Evolutionary conservation across 345 rosid species (phyloP), one percentile per base, ranked within the genome.

Genomic region (Acer yangbiense): DNA sequence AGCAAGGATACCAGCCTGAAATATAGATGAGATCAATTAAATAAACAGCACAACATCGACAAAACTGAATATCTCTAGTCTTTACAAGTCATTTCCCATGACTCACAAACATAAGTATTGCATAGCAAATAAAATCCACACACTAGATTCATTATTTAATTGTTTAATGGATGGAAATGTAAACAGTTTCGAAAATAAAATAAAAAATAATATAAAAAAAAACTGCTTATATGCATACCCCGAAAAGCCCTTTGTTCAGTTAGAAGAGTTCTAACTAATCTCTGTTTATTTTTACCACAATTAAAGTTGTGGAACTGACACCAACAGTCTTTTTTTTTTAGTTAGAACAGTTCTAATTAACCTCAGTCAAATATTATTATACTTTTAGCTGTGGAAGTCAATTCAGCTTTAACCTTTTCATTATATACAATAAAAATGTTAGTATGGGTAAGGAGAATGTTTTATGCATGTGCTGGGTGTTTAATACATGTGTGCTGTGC

Each of bases 1-100:
- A 67, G 98, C 97, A 78, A 96, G 98, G 83, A 96, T 96, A 78
- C 97, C 97, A 71, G 97, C 88, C 98, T 96, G 90, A 79, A 84
- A 80, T 48, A 68, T 9, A 50, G 6, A 16, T 21, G 65, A 44
- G 20, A 62, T 4, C 68, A 16, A 55, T 65, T 10, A 61, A 20
- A 18, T 7, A 23, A n/a, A 32, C n/a, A 55, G 3, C 62, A 12
- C 7, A 60, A 66, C 72, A 66, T 44, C 29, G 8, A 68, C n/a
- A 65, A 57, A 10, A 29, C 17, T 48, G 44, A 67, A 16, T 39
- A 43, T 43, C 46, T 43, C 29, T 8, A 73, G 60, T 35, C 41
- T 25, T 57, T 7, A 18, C 46, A 44, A 25, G 66, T 58, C 41
- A 11, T n/a, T 72, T 35, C 20, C 67, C 66, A 41, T 58, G 14